Percentiles rank a stretch among this genome's conserved stretches.
Conservation (phyloP, 352 stramenopile genomes). For the Phytopythium oedochilum region DNA sequence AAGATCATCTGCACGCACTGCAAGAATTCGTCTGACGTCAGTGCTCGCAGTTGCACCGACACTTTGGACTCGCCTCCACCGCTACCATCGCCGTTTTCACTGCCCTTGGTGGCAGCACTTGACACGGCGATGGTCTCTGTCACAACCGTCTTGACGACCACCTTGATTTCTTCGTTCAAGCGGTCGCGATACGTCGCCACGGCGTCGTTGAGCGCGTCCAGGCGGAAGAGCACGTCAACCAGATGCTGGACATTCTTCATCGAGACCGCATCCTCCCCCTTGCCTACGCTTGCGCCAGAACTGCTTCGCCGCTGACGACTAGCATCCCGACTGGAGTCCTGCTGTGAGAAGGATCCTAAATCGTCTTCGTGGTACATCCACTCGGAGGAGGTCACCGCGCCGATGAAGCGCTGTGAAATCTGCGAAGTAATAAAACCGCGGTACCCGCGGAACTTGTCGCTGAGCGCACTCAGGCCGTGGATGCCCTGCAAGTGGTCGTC, state of each 20-base stretch:
- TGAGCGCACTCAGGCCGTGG: slow-evolving; percentile 61
- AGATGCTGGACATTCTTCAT: slow-evolving; percentile 41
- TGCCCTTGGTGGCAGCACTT: slow-evolving; percentile 31
- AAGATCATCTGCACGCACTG: slow-evolving; percentile 89
- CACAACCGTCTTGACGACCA: slow-evolving; percentile 87
- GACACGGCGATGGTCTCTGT: slow-evolving; percentile 83
- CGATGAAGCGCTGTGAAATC: slow-evolving; percentile 79
- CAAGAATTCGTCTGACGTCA: slow-evolving; percentile 83
- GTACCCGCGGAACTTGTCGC: slow-evolving; percentile 77
- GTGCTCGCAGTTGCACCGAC: slow-evolving; percentile 67
- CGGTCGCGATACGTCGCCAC: slow-evolving; percentile 76
- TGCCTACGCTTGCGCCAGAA: slow-evolving; percentile 10
- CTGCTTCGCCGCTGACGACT: slow-evolving; percentile 1
- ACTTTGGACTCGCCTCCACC: slow-evolving; percentile 64
- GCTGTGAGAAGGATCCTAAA: neutral
- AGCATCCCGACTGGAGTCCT: neutral
- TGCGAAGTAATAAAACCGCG: slow-evolving; percentile 63
- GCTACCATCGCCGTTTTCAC: slow-evolving; percentile 1
- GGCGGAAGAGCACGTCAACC: slow-evolving; percentile 68
- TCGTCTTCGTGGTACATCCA: slow-evolving; percentile 78
- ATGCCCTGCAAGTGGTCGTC: slow-evolving; percentile 74
- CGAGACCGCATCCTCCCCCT: slow-evolving; percentile 30
- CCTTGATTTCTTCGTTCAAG: slow-evolving; percentile 82
- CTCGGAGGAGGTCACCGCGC: slow-evolving; percentile 70
- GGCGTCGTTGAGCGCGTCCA: slow-evolving; percentile 67